Evolutionary conservation across 2,329 filamentous ascomycete genomes (phyloP).

Genomic region (Cladosporium sp.): DNA sequence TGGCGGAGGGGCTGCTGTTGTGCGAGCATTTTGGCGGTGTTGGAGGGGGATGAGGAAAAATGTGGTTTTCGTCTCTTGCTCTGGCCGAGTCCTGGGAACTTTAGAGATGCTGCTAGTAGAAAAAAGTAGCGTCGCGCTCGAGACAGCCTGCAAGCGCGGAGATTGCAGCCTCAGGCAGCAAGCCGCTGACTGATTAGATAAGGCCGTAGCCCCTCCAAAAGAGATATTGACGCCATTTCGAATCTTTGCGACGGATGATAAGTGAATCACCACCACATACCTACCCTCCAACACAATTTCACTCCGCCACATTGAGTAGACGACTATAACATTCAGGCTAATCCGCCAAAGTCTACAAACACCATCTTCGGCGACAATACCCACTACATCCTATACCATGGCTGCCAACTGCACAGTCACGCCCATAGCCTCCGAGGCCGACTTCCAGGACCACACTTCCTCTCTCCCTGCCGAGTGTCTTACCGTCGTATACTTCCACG

Average conservation of each 20-base stretch:
- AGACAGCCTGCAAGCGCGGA: no score
- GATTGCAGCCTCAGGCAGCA: no score
- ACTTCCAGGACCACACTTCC: conserved; percentile 66
- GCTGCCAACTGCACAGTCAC: conserved; percentile 51
- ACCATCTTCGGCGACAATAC: background rate
- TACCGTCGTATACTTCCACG: conserved; percentile 88
- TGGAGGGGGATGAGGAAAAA: background rate
- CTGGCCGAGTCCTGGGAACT: background rate
- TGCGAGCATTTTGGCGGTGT: conserved; percentile 21
- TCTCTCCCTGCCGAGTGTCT: conserved; percentile 65
- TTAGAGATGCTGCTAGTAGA: background rate
- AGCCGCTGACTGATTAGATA: no score
- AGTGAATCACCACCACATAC: no score
- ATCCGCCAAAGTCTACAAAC: no score
- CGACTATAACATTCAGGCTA: no score
- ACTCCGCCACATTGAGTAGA: no score
- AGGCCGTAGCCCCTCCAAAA: no score
- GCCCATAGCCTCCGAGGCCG: conserved; percentile 68
- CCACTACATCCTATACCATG: background rate
- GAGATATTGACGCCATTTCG: no score
- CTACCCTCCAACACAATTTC: no score
- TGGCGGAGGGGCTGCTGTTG: conserved; percentile 53
- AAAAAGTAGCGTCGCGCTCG: background rate
- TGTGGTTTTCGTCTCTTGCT: background rate
- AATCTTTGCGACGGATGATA: no score